phyloP scores from a whole-genome alignment of 1,284 basidiomycete genomes.

The Trichosporon inkin region DNA sequence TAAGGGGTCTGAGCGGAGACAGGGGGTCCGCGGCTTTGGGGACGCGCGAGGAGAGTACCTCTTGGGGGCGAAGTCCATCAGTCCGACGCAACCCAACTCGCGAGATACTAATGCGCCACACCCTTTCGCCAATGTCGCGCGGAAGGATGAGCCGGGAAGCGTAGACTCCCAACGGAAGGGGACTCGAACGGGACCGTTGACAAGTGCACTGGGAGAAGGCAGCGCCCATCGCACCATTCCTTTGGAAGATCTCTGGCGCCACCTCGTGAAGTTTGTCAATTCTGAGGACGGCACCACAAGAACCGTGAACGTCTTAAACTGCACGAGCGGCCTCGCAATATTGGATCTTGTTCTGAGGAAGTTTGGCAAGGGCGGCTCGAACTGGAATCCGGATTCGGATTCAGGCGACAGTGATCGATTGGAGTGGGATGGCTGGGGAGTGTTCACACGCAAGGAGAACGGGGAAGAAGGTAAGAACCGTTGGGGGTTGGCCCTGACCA shows the following conservation, averaged over 20 bases:
- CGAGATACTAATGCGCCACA: conserved; percentile 21
- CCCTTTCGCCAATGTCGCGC: conserved; percentile 31
- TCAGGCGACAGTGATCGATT: conserved; percentile 57
- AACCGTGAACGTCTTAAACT: conserved; percentile 74
- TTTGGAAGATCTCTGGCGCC: conserved; percentile 70
- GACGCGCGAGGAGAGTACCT: neutral
- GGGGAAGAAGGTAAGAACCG: conserved; percentile 57
- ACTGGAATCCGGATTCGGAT: conserved; percentile 30
- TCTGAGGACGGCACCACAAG: conserved; percentile 69
- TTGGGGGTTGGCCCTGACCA: neutral
- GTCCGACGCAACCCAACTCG: neutral
- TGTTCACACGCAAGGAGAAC: conserved; percentile 61
- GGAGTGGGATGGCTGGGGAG: conserved; percentile 81
- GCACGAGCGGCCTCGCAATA: conserved; percentile 73
- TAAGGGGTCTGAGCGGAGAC: neutral
- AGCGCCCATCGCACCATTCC: conserved; percentile 52
- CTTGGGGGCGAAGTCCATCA: neutral
- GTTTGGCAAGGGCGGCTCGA: conserved; percentile 63
- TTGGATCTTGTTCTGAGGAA: conserved; percentile 82
- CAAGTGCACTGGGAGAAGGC: neutral
- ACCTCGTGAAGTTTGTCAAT: conserved; percentile 78
- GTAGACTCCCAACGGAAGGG: neutral
- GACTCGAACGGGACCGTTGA: neutral
- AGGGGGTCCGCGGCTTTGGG: neutral
- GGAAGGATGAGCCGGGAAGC: neutral